A percentile compares a stretch with the other conserved stretches of the same genome.
Evolutionary conservation across 1,139 yeast genomes (phyloP).

Genomic region (Zygoascus sp.): DNA sequence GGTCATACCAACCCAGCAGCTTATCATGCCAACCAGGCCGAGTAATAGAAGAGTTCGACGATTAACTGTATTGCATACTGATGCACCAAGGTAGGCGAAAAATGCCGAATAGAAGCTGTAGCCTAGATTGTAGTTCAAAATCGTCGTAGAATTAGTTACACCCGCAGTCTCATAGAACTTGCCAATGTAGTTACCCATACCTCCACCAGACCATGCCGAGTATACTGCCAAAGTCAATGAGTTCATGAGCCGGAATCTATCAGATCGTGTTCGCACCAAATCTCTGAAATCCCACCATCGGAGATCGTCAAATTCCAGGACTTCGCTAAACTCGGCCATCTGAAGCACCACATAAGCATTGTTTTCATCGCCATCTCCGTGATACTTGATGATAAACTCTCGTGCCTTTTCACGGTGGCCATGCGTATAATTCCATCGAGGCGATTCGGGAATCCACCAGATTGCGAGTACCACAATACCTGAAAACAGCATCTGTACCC

Average conservation of each 20-base stretch:
- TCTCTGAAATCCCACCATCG: conserved; percentile 32
- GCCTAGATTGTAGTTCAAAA: conserved; percentile 18
- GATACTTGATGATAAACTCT: conserved; percentile 24
- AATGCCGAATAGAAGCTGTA: conserved; percentile 15
- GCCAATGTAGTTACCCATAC: conserved; percentile 21
- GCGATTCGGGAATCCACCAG: conserved; percentile 63
- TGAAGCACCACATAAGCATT: conserved; percentile 21
- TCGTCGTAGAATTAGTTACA: conserved; percentile 17
- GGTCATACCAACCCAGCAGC: conserved; percentile 22
- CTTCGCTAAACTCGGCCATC: conserved; percentile 21
- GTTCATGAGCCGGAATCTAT: conserved; percentile 32
- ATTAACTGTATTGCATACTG: conserved; percentile 18
- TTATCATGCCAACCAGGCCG: conserved; percentile 14
- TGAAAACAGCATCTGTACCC: conserved; percentile 41
- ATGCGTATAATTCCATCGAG: conserved; percentile 55
- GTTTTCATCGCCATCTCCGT: conserved; percentile 24
- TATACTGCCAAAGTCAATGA: conserved; percentile 17
- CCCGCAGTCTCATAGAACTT: conserved; percentile 20
- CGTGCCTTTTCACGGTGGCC: conserved; percentile 46
- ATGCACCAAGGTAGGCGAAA: conserved; percentile 19
- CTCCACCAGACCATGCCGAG: conserved; percentile 19
- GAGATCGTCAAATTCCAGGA: conserved; percentile 17
- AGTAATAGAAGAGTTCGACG: conserved; percentile 18
- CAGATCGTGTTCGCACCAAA: conserved; percentile 36
- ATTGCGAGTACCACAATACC: conserved; percentile 51